phyloP scores from a whole-genome alignment of 2,329 filamentous ascomycete species.

The Scopulariopsis brevicaulis region DNA sequence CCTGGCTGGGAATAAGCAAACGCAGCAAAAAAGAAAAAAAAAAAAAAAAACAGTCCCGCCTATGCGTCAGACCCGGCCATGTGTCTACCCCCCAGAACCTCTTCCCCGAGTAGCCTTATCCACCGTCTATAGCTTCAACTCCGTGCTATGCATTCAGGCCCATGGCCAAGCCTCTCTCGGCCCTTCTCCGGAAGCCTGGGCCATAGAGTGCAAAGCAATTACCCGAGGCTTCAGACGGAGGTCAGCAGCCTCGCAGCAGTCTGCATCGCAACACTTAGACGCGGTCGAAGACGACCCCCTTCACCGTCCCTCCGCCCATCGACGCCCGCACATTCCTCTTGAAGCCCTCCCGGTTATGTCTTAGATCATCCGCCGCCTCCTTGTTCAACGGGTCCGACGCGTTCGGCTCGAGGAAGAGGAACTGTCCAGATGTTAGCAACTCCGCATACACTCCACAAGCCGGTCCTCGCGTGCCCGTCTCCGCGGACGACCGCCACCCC shows the following conservation, averaged over 20 bases:
- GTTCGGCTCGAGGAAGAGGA: slow-evolving; percentile 95
- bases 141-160: background rate
- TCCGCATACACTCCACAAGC: background rate
- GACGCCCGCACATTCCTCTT: slow-evolving; percentile 78
- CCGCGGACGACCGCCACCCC: background rate
- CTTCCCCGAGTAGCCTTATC: background rate
- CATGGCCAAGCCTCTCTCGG: background rate
- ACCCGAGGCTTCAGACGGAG: background rate
- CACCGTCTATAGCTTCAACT: background rate
- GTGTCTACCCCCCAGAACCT: background rate
- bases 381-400: slow-evolving; percentile 97
- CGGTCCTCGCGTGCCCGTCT: background rate
- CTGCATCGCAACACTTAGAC: slow-evolving; percentile 51
- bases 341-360: slow-evolving; percentile 76
- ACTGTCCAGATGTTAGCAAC: slow-evolving; percentile 37
- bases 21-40: background rate
- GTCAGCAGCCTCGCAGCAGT: background rate
- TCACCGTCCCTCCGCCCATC: slow-evolving; percentile 72
- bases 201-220: background rate
- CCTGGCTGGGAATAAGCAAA: background rate
- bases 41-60: background rate
- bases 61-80: background rate
- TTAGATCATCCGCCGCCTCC: slow-evolving; percentile 87
- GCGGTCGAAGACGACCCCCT: slow-evolving; percentile 62
- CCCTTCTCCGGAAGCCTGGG: background rate